Evolutionary conservation across 1,139 yeast species (phyloP).

Genomic region (Candida tetrigidarum): DNA sequence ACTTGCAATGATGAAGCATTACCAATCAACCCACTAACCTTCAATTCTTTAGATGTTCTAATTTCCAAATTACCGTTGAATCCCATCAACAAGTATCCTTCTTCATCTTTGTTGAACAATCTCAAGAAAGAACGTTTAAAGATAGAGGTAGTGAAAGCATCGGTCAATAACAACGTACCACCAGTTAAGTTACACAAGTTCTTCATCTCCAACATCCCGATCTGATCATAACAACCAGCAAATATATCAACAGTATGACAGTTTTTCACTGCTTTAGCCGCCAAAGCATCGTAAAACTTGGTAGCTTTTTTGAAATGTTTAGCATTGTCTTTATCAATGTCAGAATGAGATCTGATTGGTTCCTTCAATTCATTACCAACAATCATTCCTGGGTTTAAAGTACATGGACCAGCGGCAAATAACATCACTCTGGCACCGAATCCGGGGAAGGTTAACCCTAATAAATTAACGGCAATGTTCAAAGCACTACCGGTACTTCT

Average conservation of each 20-base stretch:
- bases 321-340: slow-evolving; percentile 77
- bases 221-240: slow-evolving; percentile 98
- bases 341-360: slow-evolving; percentile 97
- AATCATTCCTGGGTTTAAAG: slow-evolving; percentile 93
- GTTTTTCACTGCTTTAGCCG: slow-evolving; percentile 69
- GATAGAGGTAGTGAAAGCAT: slow-evolving; percentile 95
- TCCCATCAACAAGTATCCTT: slow-evolving; percentile 84
- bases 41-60: slow-evolving; percentile 86
- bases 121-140: slow-evolving; percentile 93
- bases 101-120: slow-evolving; percentile 76
- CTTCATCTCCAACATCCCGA: slow-evolving; percentile 97
- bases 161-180: slow-evolving; percentile 88
- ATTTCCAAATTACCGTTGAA: slow-evolving; percentile 87
- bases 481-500: slow-evolving; percentile 96
- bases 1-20: slow-evolving; percentile 80
- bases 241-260: slow-evolving; percentile 92
- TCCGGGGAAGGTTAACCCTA: slow-evolving; percentile 87
- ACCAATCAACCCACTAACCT: slow-evolving; percentile 92
- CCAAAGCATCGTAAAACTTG: slow-evolving; percentile 80
- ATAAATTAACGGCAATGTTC: slow-evolving; percentile 78
- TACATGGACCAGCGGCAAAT: slow-evolving; percentile 95
- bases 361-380: slow-evolving; percentile 92
- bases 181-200: slow-evolving; percentile 88
- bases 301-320: slow-evolving; percentile 91
- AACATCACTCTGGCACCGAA: slow-evolving; percentile 90